Percentiles rank a stretch among this genome's conserved stretches.
Conservation (phyloP, 2,329 filamentous ascomycete genomes). For the Trichoderma breve region DNA sequence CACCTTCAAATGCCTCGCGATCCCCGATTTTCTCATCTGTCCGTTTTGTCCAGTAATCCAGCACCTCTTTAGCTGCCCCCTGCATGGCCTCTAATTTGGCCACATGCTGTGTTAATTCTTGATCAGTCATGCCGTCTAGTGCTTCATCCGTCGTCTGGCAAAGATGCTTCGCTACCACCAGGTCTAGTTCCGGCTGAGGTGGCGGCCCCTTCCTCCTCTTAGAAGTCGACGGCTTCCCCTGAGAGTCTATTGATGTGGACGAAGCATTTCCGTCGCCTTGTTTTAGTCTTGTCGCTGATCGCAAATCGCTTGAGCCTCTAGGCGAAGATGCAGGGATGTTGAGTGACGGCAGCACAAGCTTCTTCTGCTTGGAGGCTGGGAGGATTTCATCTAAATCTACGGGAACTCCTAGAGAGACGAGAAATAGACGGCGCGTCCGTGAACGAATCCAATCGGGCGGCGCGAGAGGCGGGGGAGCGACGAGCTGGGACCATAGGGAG, state of each 20-base stretch:
- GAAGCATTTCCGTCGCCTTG: conserved; percentile 53
- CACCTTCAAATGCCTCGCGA: conserved; percentile 89
- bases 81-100: conserved; percentile 66
- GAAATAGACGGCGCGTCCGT: conserved; percentile 87
- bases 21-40: conserved; percentile 86
- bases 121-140: conserved; percentile 72
- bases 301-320: conserved; percentile 54
- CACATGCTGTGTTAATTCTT: conserved; percentile 72
- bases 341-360: conserved; percentile 86
- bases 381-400: conserved; percentile 97
- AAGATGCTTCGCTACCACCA: conserved; percentile 72
- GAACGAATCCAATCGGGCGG: conserved; percentile 98
- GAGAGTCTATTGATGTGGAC: conserved; percentile 58
- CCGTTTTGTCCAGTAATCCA: conserved; percentile 85
- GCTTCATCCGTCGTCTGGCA: conserved; percentile 85
- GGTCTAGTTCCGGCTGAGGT: conserved; percentile 72
- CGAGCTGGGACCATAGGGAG: conserved; percentile 93
- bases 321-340: conserved; percentile 63
- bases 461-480: conserved; percentile 89
- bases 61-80: conserved; percentile 67
- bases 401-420: conserved; percentile 92
- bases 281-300: conserved; percentile 46
- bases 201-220: conserved; percentile 57
- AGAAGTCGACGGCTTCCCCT: conserved; percentile 49
- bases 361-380: conserved; percentile 96